phyloP scores from a whole-genome alignment of 805 yeast species.

The Starmerella sp. region DNA sequence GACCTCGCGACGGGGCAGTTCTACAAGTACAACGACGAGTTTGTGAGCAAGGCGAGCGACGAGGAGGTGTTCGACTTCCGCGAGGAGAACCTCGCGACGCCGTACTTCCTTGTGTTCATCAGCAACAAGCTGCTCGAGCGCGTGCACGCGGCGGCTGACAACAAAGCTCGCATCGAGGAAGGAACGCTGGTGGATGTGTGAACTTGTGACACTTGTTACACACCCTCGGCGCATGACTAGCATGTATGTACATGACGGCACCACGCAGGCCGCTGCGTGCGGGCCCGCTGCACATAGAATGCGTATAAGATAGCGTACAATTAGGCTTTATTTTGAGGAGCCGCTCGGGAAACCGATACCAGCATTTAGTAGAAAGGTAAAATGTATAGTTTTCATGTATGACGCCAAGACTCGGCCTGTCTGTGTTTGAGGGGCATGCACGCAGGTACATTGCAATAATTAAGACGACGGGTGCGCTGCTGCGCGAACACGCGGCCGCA shows the following conservation, averaged over 20 bases:
- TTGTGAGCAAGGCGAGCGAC: slow-evolving; percentile 70
- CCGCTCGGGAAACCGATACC: neutral
- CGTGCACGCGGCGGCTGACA: neutral
- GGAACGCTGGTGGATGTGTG: no score
- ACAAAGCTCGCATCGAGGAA: neutral
- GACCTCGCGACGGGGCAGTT: slow-evolving; percentile 58
- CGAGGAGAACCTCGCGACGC: slow-evolving; percentile 73
- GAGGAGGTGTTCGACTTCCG: slow-evolving; percentile 32
- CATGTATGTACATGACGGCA: no score
- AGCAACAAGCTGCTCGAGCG: neutral
- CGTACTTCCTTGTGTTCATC: slow-evolving; percentile 76
- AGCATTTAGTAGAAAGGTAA: neutral
- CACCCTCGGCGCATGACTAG: no score
- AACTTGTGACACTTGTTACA: no score
- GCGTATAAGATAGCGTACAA: no score
- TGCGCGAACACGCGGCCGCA: no score
- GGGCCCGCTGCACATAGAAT: no score
- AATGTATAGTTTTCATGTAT: neutral
- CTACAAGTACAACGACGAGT: slow-evolving; percentile 89
- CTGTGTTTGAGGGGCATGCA: no score
- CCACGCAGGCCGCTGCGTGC: no score
- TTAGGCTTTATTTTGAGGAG: neutral
- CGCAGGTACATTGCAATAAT: no score
- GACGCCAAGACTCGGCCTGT: neutral
- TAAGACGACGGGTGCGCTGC: no score